Conservation (phyloP, 352 stramenopile species). For the Globisporangium nodosum region DNA sequence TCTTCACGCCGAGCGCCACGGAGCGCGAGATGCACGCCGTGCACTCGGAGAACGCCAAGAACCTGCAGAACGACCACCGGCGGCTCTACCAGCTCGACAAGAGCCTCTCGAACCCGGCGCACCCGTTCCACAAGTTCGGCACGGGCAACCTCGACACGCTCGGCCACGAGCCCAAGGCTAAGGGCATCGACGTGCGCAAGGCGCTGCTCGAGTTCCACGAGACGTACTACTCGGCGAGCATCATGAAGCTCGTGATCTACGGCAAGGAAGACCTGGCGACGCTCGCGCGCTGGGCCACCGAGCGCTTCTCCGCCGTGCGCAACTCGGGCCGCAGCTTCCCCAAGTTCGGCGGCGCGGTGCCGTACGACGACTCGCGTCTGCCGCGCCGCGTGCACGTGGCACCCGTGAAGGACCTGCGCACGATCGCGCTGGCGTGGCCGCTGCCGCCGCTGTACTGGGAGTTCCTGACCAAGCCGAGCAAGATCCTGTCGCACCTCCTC, state of each 20-base stretch:
- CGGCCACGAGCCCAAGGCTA: slow-evolving; percentile 24
- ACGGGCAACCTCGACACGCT: slow-evolving; percentile 87
- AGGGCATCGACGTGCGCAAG: slow-evolving; percentile 57
- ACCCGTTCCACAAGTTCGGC: slow-evolving; percentile 90
- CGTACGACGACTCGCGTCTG: slow-evolving; percentile 46
- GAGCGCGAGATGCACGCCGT: slow-evolving; percentile 96
- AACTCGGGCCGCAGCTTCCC: slow-evolving; percentile 56
- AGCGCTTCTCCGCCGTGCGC: slow-evolving; percentile 79
- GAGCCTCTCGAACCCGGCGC: slow-evolving; percentile 51
- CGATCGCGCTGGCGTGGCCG: slow-evolving; percentile 72
- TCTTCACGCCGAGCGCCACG: slow-evolving; percentile 89
- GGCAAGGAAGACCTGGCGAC: slow-evolving; percentile 84
- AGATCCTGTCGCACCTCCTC: slow-evolving; percentile 90
- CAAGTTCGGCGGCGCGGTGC: slow-evolving; percentile 41
- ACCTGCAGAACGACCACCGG: slow-evolving; percentile 91
- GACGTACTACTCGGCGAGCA: slow-evolving; percentile 74
- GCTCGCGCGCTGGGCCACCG: slow-evolving; percentile 65
- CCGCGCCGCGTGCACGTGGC: slow-evolving; percentile 43
- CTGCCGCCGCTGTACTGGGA: slow-evolving; percentile 41
- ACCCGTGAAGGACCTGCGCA: slow-evolving; percentile 60
- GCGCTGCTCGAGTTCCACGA: slow-evolving; percentile 83
- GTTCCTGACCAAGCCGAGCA: slow-evolving; percentile 65
- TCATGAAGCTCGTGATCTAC: slow-evolving; percentile 58
- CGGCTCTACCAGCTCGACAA: slow-evolving; percentile 85
- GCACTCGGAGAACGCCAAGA: slow-evolving; percentile 96